Base-by-base conservation (phyloP, 2,329 filamentous ascomycete genomes). In the Exophiala dermatitidis region DNA sequence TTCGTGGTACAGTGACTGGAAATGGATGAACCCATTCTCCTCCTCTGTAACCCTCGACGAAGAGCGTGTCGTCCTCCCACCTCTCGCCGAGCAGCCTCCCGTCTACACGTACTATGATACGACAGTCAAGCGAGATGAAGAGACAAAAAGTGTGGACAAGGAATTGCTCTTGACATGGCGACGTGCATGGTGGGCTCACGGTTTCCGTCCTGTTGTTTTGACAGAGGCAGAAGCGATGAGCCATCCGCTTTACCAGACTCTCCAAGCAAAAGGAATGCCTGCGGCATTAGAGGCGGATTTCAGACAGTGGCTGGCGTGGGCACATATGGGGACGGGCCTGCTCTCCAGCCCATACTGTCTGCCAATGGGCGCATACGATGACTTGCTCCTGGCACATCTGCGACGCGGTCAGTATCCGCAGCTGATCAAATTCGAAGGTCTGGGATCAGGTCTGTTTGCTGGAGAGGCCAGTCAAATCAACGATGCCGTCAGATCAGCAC, bases 91-190 rank as follows among this genome's bases (percentile, higher is more conserved):
- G 32, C 81, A 91, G 26, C 83, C 85, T 28, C 78, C 83, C 1
- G 83, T 97, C 50, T 97, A 95, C 71, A 95, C 90, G 59, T 97
- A 91, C 70, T 95, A 95, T 68, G 89, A 95, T 64, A 74, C 80
- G 7, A 81, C 80, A 3, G 68, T 76, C 12, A 76, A 77, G 63
- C 84, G 84, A 68, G 79, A 85, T 32, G 76, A 79, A 46, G 78
- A 79, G 12, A 77, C 80, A 47, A 80, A 80, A 62, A 80, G 86
- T 55, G 86, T 88, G 3, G 88, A 96, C 67, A 85, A 85, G 65
- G 80, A 84, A 54, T 72, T 97, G 54, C 77, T 97, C 46, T 74
- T 95, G 53, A 85, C 87, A 49, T 97, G 93, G 93, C 81, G 90
- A 56, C 81, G 89, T 43, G 90, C 91, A 2, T 97, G 91, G 90